phyloP scores from a whole-genome alignment of 192 early-diverging fungal genomes.

The Chytriomyces sp. region DNA sequence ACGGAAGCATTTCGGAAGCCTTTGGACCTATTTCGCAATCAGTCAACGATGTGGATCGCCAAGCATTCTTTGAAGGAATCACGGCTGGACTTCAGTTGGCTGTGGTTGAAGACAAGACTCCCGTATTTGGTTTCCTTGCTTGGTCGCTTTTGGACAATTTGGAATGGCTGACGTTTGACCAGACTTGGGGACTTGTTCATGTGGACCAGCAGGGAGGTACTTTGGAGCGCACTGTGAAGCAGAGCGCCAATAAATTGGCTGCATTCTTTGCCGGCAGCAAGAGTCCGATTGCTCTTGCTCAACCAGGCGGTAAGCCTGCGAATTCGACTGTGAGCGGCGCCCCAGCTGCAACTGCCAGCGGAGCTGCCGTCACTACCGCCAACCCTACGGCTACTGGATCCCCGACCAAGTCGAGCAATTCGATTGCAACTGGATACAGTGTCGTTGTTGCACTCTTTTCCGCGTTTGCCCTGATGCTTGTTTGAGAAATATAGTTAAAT shows the following conservation, averaged over 20 bases:
- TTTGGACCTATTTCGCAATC: background rate
- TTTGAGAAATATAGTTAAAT: no score
- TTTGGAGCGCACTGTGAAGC: slow-evolving; percentile 14
- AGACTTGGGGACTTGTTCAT: background rate
- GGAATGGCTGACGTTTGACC: slow-evolving; percentile 40
- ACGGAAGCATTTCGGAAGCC: slow-evolving; percentile 10
- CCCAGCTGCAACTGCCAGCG: no score
- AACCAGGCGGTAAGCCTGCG: background rate
- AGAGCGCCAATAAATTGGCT: background rate
- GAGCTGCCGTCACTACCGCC: no score
- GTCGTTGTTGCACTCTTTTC: no score
- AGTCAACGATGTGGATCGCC: slow-evolving; percentile 26
- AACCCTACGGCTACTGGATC: no score
- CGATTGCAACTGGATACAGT: no score
- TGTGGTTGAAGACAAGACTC: slow-evolving; percentile 32
- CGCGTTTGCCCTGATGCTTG: no score
- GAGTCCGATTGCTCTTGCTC: background rate
- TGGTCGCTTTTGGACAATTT: slow-evolving; percentile 56
- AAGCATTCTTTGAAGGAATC: slow-evolving; percentile 46
- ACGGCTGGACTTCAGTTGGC: slow-evolving; percentile 21
- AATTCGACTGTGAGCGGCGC: no score
- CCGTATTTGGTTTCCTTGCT: slow-evolving; percentile 42
- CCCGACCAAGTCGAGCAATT: no score
- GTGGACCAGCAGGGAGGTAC: background rate
- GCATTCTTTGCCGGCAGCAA: slow-evolving; percentile 3